phyloP scores from a whole-genome alignment of 2,329 filamentous ascomycete genomes.

The Fusarium cicatricum region DNA sequence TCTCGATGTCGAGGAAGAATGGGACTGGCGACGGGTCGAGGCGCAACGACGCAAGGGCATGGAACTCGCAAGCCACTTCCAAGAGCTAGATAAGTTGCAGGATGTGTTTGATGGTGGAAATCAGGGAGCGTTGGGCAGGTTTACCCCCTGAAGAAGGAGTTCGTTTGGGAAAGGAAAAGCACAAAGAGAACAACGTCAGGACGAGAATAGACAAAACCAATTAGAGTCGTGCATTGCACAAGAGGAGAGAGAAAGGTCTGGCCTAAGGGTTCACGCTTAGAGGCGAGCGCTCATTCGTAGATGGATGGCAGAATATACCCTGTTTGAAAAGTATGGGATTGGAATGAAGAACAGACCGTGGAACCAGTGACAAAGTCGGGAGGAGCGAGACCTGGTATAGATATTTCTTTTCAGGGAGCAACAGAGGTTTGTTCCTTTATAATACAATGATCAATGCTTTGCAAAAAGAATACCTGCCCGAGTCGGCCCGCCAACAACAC shows the following conservation, averaged over 20 bases:
- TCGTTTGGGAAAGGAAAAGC: background rate
- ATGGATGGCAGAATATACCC: no score
- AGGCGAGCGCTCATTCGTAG: no score
- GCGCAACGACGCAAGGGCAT: constrained; percentile 63
- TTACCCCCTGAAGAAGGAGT: constrained; percentile 51
- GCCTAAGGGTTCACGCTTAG: constrained; percentile 1
- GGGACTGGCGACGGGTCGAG: constrained; percentile 68
- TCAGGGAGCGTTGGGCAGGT: constrained; percentile 60
- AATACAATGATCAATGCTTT: constrained; percentile 4
- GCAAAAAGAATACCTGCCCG: background rate
- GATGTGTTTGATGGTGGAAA: constrained; percentile 62
- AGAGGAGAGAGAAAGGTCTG: background rate
- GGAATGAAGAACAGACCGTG: no score
- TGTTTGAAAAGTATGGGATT: no score
- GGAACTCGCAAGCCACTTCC: constrained; percentile 63
- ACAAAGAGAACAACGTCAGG: background rate
- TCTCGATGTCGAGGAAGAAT: constrained; percentile 50
- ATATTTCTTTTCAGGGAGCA: background rate
- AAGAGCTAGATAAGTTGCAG: constrained; percentile 62
- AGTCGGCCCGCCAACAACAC: constrained; percentile 1
- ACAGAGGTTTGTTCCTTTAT: constrained; percentile 1
- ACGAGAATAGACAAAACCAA: background rate
- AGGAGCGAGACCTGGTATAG: background rate
- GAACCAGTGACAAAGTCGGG: background rate
- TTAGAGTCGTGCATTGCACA: background rate